Evolutionary conservation across 1,284 basidiomycete species (phyloP), one percentile per base, ranked within the genome.

Genomic region (Marasmius sp.): DNA sequence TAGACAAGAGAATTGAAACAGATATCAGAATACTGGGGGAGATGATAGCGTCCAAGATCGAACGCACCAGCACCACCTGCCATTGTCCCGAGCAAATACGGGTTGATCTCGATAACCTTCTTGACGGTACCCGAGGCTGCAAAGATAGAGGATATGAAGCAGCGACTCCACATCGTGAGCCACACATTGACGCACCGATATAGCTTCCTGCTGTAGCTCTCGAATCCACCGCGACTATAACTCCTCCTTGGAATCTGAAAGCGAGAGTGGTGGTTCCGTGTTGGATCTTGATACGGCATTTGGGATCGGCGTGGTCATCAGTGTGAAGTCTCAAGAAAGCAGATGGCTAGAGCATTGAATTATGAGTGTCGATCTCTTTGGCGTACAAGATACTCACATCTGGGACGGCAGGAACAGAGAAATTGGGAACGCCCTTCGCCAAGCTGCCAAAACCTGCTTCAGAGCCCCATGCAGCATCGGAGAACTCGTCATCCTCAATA

Each of bases 101-200:
- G 95, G 81, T 99, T 99, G 79, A 99, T 99, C 81, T 99, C 97
- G 70, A 99, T 99, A 66, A 99, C 97, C 83, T 98, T 98, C 84
- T 96, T 97, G 65, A 98, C 94, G 16, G 95, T 98, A 58, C 95
- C 95, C 36, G 89, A 94, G 0, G 95, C 95, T 97, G 38, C 1
- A 37, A 12, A 10, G 37, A 54, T 11, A 6, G 67, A 18, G 59
- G 56, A 55, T 9, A 51, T 20, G 38, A 27, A 60, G 61, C 61
- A 43, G 56, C 33, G 49, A 39, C 37, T 12, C 50, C 60, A 20
- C 7, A 59, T 18, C 62, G 43, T 41, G 45, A 45, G 53, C 38
- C 10, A 36, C 37, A 34, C 14, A 14, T 3, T 22, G 45, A 79
- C 86, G 61, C 71, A 92, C 97, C 97, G 72, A 99, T 87, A 77